phyloP scores from a whole-genome alignment of 345 rosid species.

The Psidium guajava region DNA sequence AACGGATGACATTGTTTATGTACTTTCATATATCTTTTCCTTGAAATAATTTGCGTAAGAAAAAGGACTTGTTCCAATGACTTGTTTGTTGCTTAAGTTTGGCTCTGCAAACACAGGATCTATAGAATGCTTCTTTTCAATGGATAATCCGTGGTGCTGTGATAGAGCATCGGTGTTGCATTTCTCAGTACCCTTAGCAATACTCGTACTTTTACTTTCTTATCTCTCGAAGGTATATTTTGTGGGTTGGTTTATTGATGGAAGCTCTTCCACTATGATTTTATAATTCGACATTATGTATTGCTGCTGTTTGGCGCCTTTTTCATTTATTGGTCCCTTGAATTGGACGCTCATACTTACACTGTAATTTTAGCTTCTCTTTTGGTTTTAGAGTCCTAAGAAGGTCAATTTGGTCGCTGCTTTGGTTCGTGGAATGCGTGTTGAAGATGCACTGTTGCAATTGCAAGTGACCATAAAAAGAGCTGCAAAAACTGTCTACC shows the following conservation, averaged over 20 bases:
- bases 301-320: neutral
- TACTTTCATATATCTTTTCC: neutral
- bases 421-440: constrained; percentile 90
- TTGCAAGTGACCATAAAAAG: constrained; percentile 79
- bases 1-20: neutral
- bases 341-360: neutral
- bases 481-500: constrained; percentile 78
- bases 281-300: neutral
- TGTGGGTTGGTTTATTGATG: neutral
- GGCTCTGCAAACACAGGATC: neutral
- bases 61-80: neutral
- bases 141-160: neutral
- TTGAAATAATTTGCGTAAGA: neutral
- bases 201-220: neutral
- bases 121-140: neutral
- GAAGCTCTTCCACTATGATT: neutral
- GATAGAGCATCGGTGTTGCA: neutral
- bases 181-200: neutral
- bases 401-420: constrained; percentile 93
- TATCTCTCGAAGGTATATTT: neutral
- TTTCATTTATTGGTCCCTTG: neutral
- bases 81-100: neutral
- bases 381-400: constrained; percentile 77
- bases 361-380: neutral
- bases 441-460: constrained; percentile 91